Conservation (phyloP, 116 monocot species). For the Thalassia testudinum region DNA sequence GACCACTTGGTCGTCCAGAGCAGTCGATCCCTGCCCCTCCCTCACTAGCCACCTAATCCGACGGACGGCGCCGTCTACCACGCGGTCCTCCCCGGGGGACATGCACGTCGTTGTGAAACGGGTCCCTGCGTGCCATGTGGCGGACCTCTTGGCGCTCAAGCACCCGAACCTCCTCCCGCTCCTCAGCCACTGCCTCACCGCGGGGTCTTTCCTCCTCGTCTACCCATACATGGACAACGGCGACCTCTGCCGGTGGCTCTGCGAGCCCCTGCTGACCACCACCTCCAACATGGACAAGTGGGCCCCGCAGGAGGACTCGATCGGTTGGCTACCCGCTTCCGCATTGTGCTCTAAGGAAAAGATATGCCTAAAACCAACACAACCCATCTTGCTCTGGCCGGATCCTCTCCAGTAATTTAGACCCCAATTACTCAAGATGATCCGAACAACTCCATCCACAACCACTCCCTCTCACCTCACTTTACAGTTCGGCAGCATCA, state of each 20-base stretch:
- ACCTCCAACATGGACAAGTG: slow-evolving; percentile 21
- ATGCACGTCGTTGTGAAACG: slow-evolving; percentile 61
- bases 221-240: slow-evolving; percentile 91
- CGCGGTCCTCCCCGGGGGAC: slow-evolving; percentile 60
- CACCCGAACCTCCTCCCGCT: slow-evolving; percentile 78
- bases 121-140: slow-evolving; percentile 10
- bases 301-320: background rate
- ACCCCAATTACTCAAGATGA: no score
- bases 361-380: no score
- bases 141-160: slow-evolving; percentile 32
- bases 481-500: no score
- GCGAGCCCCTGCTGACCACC: slow-evolving; percentile 52
- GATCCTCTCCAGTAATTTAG: no score
- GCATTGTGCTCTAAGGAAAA: slow-evolving; percentile 45
- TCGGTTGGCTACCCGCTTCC: slow-evolving; percentile 64
- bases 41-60: slow-evolving; percentile 34
- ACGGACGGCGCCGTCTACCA: slow-evolving; percentile 60
- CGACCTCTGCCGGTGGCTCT: slow-evolving; percentile 79
- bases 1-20: slow-evolving; percentile 18
- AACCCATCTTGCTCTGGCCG: no score
- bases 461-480: no score
- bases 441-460: no score
- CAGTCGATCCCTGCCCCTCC: slow-evolving; percentile 16
- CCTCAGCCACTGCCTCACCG: slow-evolving; percentile 74
- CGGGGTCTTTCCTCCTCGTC: slow-evolving; percentile 45